These are phyloP conservation scores for Phytophthora cactorum DNA, from an alignment of 352 stramenopile species.

Conservation along the genomic window DNA sequence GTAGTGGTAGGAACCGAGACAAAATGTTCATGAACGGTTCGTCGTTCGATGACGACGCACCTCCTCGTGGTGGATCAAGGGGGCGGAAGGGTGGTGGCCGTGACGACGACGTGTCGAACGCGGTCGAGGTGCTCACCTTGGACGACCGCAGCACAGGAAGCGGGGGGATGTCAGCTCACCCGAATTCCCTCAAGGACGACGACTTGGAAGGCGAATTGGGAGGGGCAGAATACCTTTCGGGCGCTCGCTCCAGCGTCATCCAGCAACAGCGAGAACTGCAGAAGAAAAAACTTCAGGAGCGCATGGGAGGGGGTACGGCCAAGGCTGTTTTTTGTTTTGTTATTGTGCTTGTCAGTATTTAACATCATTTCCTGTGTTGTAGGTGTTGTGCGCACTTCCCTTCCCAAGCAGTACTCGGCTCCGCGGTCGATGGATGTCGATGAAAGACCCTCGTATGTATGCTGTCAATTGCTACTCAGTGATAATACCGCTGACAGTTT, in stretches of 20 bases:
- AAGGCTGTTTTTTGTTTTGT: not conserved
- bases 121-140: constrained; percentile 66
- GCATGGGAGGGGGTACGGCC: constrained; percentile 74
- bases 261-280: constrained; percentile 86
- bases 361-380: not conserved
- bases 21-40: constrained; percentile 88
- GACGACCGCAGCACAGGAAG: constrained; percentile 52
- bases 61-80: constrained; percentile 21
- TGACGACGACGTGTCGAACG: constrained; percentile 60
- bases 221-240: constrained; percentile 60
- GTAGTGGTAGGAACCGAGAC: constrained; percentile 1
- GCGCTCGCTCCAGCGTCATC: constrained; percentile 78
- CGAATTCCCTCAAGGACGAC: constrained; percentile 83
- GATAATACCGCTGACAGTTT: not conserved
- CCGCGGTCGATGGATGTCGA: constrained; percentile 77
- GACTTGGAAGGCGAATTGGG: constrained; percentile 67
- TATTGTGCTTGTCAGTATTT: no score
- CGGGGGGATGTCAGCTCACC: constrained; percentile 49
- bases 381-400: constrained; percentile 78
- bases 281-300: constrained; percentile 89
- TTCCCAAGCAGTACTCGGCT: constrained; percentile 82
- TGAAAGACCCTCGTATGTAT: constrained; percentile 79
- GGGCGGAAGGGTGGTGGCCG: constrained; percentile 27
- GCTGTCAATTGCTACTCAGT: not conserved
- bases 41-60: constrained; percentile 73